A percentile compares a stretch with the other conserved stretches of the same genome.
Conservation (phyloP, 306 rosid genomes). For the Rubus parviflorus region DNA sequence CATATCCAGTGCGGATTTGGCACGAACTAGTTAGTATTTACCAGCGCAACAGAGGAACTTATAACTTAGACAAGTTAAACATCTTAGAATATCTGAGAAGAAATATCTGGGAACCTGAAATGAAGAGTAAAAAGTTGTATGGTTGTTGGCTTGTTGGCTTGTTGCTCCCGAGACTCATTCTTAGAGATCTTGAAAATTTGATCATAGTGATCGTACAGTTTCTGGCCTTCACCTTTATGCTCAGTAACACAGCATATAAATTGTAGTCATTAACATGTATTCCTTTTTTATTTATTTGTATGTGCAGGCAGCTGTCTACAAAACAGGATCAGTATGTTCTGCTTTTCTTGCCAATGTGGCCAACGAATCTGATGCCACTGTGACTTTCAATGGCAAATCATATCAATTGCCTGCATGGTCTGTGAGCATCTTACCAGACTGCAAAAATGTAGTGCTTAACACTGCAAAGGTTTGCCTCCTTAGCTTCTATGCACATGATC, state of each 20-base stretch:
- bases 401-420: conserved; percentile 94
- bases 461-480: conserved; percentile 84
- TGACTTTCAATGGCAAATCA: conserved; percentile 70
- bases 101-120: background rate
- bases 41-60: background rate
- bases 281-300: conserved; percentile 6
- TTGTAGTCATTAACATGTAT: conserved; percentile 12
- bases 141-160: no score
- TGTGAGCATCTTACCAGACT: conserved; percentile 96
- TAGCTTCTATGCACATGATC: conserved; percentile 1
- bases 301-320: conserved; percentile 74
- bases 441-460: conserved; percentile 84
- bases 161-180: background rate
- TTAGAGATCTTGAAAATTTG: background rate
- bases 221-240: conserved; percentile 8
- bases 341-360: conserved; percentile 86
- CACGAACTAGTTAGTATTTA: background rate
- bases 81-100: background rate
- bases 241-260: background rate
- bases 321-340: conserved; percentile 60
- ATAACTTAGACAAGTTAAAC: background rate
- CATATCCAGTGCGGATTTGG: background rate
- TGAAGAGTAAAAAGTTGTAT: background rate
- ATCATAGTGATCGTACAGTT: background rate
- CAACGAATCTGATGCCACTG: conserved; percentile 61